A percentile compares a stretch with the other conserved stretches of the same genome.
Evolutionary conservation across 257 asterid species (phyloP).

Genomic region (Scutellaria barbata): DNA sequence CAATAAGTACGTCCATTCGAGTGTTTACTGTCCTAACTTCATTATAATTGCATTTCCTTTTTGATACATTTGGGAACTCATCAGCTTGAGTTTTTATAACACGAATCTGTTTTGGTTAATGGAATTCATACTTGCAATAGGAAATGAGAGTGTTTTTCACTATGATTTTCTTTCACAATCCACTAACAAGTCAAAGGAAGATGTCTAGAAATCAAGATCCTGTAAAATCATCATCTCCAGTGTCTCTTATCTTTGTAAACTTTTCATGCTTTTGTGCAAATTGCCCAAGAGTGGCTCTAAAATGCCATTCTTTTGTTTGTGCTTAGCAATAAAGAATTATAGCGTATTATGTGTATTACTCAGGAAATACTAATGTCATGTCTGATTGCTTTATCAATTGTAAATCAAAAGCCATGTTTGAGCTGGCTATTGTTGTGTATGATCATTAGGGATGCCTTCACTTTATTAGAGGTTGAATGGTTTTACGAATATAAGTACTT

Average conservation of each 20-base stretch:
- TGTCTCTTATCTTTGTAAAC: background rate
- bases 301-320: background rate
- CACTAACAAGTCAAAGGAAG: background rate
- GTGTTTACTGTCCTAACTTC: too few relatives aligned
- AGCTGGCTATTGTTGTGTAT: background rate
- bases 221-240: conserved; percentile 5
- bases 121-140: background rate
- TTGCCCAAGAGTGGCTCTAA: background rate
- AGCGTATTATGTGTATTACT: background rate
- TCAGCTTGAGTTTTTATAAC: background rate
- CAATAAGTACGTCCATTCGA: background rate
- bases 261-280: background rate
- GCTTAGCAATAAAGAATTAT: background rate
- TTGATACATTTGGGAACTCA: background rate
- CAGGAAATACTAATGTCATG: background rate
- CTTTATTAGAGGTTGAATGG: background rate
- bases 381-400: background rate
- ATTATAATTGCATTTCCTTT: background rate
- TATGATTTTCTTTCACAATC: background rate
- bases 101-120: background rate
- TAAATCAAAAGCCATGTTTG: background rate
- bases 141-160: background rate
- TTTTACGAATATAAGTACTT: background rate
- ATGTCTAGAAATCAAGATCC: background rate
- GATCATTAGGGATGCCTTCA: background rate